phyloP scores from a whole-genome alignment of 331 rosid species.

The Stylosanthes scabra region DNA sequence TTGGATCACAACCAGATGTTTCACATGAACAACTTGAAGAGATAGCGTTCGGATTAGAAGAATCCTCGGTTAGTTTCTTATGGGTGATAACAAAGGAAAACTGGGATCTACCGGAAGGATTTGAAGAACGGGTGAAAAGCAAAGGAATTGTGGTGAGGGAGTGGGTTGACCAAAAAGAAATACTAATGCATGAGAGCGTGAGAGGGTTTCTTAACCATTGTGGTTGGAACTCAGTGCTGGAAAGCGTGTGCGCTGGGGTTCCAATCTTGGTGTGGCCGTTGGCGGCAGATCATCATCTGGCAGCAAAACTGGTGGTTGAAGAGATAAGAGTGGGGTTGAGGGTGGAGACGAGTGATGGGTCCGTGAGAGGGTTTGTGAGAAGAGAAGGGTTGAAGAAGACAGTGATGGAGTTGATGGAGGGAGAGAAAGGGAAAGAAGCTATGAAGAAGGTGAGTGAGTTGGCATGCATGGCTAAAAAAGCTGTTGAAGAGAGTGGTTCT shows the following conservation, averaged over 20 bases:
- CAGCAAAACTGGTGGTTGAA: slow-evolving; percentile 56
- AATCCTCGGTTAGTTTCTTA: slow-evolving; percentile 52
- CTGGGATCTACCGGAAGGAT: slow-evolving; percentile 16
- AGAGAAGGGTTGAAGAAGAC: too few species aligned
- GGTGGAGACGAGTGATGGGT: too few species aligned
- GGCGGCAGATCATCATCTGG: slow-evolving; percentile 57
- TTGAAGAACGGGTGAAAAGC: slow-evolving; percentile 50
- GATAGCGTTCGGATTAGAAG: slow-evolving; percentile 56
- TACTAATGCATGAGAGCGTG: slow-evolving; percentile 52
- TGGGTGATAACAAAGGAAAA: slow-evolving; percentile 54
- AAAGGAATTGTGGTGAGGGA: slow-evolving; percentile 61
- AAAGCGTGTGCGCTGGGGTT: slow-evolving; percentile 57
- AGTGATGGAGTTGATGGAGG: too few species aligned
- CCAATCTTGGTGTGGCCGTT: slow-evolving; percentile 64
- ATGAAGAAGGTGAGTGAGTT: too few species aligned
- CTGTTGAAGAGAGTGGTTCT: too few species aligned
- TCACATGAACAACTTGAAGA: slow-evolving; percentile 47
- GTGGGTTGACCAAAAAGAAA: slow-evolving; percentile 66
- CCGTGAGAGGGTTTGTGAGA: too few species aligned
- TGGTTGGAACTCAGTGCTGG: slow-evolving; percentile 66
- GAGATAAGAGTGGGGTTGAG: slow-evolving; percentile 33
- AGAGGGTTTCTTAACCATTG: slow-evolving; percentile 64
- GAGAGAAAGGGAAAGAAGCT: too few species aligned
- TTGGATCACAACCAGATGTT: slow-evolving; percentile 45
- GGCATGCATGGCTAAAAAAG: too few species aligned